Evolutionary conservation across 768 basidiomycete genomes (phyloP), one percentile per base, ranked within the genome.

Genomic region (Kwoniella sp.): DNA sequence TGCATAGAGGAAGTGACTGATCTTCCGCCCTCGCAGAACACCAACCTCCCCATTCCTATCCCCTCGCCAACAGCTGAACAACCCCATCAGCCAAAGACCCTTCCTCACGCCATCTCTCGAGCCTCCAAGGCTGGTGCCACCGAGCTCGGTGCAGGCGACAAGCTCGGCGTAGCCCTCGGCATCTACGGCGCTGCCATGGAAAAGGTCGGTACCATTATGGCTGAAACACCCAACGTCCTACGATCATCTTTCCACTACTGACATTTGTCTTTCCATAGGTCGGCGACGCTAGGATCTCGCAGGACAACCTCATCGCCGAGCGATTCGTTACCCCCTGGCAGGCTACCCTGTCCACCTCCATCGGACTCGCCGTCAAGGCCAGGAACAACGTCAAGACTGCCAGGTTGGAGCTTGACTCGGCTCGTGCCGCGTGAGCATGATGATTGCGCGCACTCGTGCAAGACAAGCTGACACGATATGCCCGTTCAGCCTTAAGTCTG

Each of bases 341-440:
- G 76, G 83, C 84, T 22, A 95, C 90, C 5, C 76, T 98, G 56
- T 82, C 83, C 59, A 84, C 86, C 17, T 84, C 84, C 46, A 84
- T 99, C 69, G 80, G 82, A 8, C 84, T 95, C 14, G 95, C 95
- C 15, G 82, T 96, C 82, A 93, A 90, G 78, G 90, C 93, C 0
- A 56, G 77, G 12, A 69, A 65, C 17, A 71, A 67, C 57, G 77
- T 78, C 59, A 78, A 77, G 62, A 63, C 70, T 38, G 76, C 77
- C 5, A 77, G 89, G 59, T 79, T 95, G 45, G 89, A 93, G 78
- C 79, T 96, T 51, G 92, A 95, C 70, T 81, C 89, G 33, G 89
- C 89, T 36, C 48, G 73, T 15, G 65, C 65, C 39, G 66, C 69
- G 70, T 73, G 46, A 67, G 70, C 66, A n/a, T 37, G n/a, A n/a